Evolutionary conservation across 352 stramenopile species (phyloP).

Genomic region (Globisporangium sylvaticum): DNA sequence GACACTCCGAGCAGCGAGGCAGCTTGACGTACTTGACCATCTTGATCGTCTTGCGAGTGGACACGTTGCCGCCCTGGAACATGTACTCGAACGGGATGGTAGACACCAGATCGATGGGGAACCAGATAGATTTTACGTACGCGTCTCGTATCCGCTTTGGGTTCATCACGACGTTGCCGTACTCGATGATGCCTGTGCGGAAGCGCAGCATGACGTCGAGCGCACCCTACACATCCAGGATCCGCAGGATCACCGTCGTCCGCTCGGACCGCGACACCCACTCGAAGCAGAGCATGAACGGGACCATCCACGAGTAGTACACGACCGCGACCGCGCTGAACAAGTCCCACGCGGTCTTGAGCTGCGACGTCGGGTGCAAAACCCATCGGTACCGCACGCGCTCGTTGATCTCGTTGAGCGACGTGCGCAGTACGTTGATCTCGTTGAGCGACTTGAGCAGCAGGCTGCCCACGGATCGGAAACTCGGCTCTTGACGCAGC

Average conservation of each 20-base stretch:
- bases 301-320: constrained; percentile 73
- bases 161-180: constrained; percentile 54
- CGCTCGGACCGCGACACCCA: constrained; percentile 35
- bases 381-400: constrained; percentile 43
- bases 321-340: constrained; percentile 49
- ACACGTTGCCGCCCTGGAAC: constrained; percentile 30
- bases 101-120: constrained; percentile 52
- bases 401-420: constrained; percentile 55
- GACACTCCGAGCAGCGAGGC: constrained; percentile 50
- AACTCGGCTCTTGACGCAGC: constrained; percentile 19
- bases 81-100: constrained; percentile 61
- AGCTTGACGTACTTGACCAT: constrained; percentile 76
- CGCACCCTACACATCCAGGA: constrained; percentile 46
- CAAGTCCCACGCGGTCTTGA: constrained; percentile 59
- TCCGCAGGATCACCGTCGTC: constrained; percentile 36
- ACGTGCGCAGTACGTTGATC: constrained; percentile 68
- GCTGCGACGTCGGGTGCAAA: constrained; percentile 42
- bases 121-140: constrained; percentile 58
- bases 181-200: constrained; percentile 56
- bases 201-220: constrained; percentile 53
- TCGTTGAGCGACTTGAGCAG: constrained; percentile 24
- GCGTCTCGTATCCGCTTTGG: constrained; percentile 35
- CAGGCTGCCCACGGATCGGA: constrained; percentile 25
- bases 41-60: constrained; percentile 68
- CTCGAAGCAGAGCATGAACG: constrained; percentile 69